These are phyloP conservation scores for Hemerocallis citrina DNA, from an alignment of 106 monocot species.

Conservation along the genomic window DNA sequence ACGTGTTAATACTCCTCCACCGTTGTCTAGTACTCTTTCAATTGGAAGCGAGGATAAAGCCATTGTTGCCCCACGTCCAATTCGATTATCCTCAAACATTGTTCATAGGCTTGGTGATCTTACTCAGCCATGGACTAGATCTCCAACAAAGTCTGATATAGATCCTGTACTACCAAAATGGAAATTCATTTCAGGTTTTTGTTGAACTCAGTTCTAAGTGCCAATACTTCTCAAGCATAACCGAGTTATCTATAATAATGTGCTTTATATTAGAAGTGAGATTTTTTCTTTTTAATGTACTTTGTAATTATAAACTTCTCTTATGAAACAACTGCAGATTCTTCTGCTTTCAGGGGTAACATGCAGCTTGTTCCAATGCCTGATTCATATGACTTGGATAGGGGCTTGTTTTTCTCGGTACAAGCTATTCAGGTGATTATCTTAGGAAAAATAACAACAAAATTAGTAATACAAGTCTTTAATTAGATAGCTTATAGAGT, in stretches of 20 bases:
- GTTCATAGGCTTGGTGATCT: slow-evolving; percentile 58
- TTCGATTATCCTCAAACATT: slow-evolving; percentile 41
- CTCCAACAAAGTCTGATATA: slow-evolving; percentile 81
- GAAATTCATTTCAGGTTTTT: slow-evolving; percentile 72
- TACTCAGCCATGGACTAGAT: slow-evolving; percentile 88
- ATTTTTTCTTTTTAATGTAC: background rate
- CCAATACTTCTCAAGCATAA: background rate
- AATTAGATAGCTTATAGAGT: background rate
- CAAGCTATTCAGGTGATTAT: slow-evolving; percentile 87
- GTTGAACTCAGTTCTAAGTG: background rate
- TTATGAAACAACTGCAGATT: slow-evolving; percentile 62
- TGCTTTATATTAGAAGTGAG: background rate
- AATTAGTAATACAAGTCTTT: background rate
- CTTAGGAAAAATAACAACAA: background rate
- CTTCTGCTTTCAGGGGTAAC: slow-evolving; percentile 63
- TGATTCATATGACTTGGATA: slow-evolving; percentile 91
- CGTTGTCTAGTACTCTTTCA: slow-evolving; percentile 36
- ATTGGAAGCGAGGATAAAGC: slow-evolving; percentile 49
- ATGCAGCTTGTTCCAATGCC: slow-evolving; percentile 71
- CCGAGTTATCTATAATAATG: background rate
- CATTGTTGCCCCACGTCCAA: slow-evolving; percentile 56
- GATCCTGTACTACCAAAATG: slow-evolving; percentile 63
- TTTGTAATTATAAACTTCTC: slow-evolving; percentile 23
- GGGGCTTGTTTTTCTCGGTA: slow-evolving; percentile 90
- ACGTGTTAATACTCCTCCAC: slow-evolving; percentile 94